Evolutionary conservation across 495 filamentous ascomycete species (phyloP).

Genomic region (Lineolata rhizophorae): DNA sequence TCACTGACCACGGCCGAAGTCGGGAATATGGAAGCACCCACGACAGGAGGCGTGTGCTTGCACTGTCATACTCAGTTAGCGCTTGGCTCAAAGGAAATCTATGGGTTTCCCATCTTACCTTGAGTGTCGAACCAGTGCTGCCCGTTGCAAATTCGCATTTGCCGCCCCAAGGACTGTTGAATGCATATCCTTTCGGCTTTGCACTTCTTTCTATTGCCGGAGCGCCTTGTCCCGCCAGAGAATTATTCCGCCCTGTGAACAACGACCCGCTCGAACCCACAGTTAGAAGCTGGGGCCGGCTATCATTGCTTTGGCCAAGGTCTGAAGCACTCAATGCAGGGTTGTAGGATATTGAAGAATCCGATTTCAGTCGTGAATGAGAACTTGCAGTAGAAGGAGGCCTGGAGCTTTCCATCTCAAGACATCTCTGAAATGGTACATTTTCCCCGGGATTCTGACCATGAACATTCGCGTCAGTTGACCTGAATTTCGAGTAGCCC

Average conservation of each 20-base stretch:
- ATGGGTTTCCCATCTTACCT: conserved; percentile 10
- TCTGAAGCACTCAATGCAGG: no score
- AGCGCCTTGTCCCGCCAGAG: background rate
- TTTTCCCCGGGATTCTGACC: no score
- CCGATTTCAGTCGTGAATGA: no score
- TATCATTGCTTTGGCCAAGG: no score
- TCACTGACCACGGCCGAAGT: conserved; percentile 46
- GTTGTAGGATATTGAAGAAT: no score
- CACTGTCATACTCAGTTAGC: conserved; percentile 23
- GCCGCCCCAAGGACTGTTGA: conserved; percentile 70
- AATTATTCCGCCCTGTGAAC: no score
- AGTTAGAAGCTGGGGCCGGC: no score
- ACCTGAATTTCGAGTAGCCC: conserved; percentile 39
- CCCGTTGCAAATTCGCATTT: conserved; percentile 64
- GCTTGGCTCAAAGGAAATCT: background rate
- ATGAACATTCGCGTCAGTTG: no score
- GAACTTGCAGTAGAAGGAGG: no score
- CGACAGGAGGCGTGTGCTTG: conserved; percentile 37
- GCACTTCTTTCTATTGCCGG: background rate
- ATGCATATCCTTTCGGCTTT: conserved; percentile 27
- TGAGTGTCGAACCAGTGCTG: conserved; percentile 47
- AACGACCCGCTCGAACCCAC: no score
- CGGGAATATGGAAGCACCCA: conserved; percentile 11
- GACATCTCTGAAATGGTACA: no score
- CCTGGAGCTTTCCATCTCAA: no score